These are phyloP conservation scores for Suhomyces bribrorum DNA, from an alignment of 1,139 yeast species.

Conservation along the genomic window DNA sequence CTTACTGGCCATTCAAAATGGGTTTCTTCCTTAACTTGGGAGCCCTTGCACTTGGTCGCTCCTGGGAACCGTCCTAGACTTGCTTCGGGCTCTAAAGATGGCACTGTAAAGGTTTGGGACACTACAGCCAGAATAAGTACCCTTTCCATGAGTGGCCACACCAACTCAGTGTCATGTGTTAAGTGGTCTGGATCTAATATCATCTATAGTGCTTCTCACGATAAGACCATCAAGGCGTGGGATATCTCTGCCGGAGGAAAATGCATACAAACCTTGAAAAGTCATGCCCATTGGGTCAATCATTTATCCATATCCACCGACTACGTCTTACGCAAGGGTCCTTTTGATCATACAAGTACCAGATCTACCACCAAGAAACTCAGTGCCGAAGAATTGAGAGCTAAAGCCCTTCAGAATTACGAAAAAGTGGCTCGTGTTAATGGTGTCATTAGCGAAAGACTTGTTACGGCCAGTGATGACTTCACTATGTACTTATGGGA, in stretches of 20 bases:
- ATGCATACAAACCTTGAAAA: conserved; percentile 73
- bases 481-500: conserved; percentile 98
- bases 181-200: conserved; percentile 94
- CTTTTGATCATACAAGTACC: conserved; percentile 57
- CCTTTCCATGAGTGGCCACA: conserved; percentile 83
- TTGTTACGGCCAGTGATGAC: conserved; percentile 95
- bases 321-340: conserved; percentile 80
- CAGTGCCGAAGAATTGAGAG: conserved; percentile 34
- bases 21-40: conserved; percentile 91
- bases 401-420: conserved; percentile 51
- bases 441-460: conserved; percentile 71
- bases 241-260: conserved; percentile 73
- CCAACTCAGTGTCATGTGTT: conserved; percentile 87
- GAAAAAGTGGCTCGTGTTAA: conserved; percentile 76
- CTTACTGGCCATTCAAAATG: conserved; percentile 83
- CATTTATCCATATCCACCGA: conserved; percentile 92
- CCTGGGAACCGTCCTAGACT: conserved; percentile 69
- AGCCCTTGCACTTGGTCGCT: conserved; percentile 80
- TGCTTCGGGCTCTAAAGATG: conserved; percentile 90
- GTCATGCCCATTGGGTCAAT: conserved; percentile 98
- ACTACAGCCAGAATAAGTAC: conserved; percentile 67
- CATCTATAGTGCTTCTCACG: conserved; percentile 90
- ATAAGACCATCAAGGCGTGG: conserved; percentile 93
- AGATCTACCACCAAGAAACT: conserved; percentile 23
- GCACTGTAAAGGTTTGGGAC: conserved; percentile 90